Conservation (phyloP, 108 stramenopile species). For the Aurantiochytrium sp. region DNA sequence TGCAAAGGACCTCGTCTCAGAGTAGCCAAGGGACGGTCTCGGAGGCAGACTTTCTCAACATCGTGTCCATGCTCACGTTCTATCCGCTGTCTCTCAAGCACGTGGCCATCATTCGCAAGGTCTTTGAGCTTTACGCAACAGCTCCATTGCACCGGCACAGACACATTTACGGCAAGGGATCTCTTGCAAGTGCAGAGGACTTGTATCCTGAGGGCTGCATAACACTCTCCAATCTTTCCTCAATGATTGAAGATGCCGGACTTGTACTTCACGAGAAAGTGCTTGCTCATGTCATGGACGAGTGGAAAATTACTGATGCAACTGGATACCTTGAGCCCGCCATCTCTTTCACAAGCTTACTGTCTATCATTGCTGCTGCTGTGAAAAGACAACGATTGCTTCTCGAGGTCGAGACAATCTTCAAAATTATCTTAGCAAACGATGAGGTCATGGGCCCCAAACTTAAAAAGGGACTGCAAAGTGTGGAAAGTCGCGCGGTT, state of each 20-base stretch:
- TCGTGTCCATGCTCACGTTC: not conserved
- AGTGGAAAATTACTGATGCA: not conserved
- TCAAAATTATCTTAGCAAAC: not conserved
- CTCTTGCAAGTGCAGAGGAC: not conserved
- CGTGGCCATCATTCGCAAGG: not conserved
- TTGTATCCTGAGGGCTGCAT: not conserved
- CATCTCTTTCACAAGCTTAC: not conserved
- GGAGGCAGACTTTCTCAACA: not conserved
- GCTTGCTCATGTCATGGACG: not conserved
- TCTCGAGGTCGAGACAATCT: not conserved
- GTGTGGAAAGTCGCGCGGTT: not conserved
- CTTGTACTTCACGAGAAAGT: not conserved
- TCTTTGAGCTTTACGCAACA: not conserved
- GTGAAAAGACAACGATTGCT: not conserved
- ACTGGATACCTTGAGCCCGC: not conserved
- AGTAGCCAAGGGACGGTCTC: not conserved
- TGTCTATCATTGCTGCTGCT: conserved; percentile 15
- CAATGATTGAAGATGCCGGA: not conserved
- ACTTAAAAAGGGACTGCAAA: not conserved
- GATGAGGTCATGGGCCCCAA: not conserved
- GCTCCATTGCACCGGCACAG: not conserved
- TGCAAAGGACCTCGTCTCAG: not conserved
- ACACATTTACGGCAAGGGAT: not conserved
- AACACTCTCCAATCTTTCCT: not conserved
- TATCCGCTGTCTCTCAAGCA: not conserved